Evolutionary conservation across 148 eudicot genomes (phyloP), one percentile per base, ranked within the genome.

Genomic region (Vaccinium darrowii): DNA sequence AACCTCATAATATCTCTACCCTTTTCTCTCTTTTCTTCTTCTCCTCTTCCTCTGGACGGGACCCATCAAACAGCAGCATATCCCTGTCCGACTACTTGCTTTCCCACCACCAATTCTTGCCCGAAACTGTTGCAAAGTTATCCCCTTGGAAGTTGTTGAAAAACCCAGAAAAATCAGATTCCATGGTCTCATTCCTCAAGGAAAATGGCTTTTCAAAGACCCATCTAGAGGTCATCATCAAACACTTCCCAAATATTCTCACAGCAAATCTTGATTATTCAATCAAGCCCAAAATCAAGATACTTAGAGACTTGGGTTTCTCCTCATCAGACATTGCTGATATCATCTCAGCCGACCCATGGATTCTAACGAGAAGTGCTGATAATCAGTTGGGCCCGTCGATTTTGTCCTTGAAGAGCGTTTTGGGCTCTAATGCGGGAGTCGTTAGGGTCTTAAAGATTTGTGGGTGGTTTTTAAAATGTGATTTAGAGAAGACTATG

Each of bases 71-170:
- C 78, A 3, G 0, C 43, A 67, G 43, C 7, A 5, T 58, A 7
- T 2, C 81, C 21, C 7, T 88, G n/a, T n/a, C 84, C 5, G 77
- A 88, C 30, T 69, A 88, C 75, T 86, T 88, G 82, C 71, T 86
- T 27, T 54, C 54, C 10, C 54, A 58, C 2, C 86, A 88, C 33
- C 56, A 75, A 0, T 85, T 88, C 33, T 88, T 88, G 15, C 33
- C 80, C 11, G 86, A 86, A 62, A 57, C 82, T 12, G 84, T 85
- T 83, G 76, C 75, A 6, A 80, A 83, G 53, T 77, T 57, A 14
- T 75, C 65, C 54, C 27, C 18, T 5, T 23, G 85, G 18, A 51
- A 25, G 50, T 39, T 43, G 62, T 27, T 79, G 51, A 81, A 83
- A 39, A 83, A 25, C 67, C 84, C 49, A 49, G 50, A 65, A 57